Percentiles rank a stretch among this genome's conserved stretches.
Evolutionary conservation across 2,329 filamentous ascomycete genomes (phyloP).

Genomic region (Celoporthe dispersa): DNA sequence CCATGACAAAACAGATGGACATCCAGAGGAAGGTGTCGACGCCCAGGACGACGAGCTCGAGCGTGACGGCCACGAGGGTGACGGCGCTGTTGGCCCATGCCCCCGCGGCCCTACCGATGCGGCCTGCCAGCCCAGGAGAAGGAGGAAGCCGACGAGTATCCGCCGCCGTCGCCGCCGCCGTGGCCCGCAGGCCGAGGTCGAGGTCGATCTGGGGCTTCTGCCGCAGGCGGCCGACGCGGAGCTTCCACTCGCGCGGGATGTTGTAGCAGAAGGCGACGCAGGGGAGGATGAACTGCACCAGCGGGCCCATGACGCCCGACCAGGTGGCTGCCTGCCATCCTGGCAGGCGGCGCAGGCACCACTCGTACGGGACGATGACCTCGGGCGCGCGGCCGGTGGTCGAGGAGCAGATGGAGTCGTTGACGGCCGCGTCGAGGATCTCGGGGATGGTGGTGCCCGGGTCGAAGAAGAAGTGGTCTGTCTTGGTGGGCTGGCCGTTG

Average conservation of each 20-base stretch:
- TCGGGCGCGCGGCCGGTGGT: constrained; percentile 27
- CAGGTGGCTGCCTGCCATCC: constrained; percentile 35
- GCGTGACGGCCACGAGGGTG: neutral
- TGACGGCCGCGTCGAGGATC: neutral
- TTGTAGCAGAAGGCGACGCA: constrained; percentile 37
- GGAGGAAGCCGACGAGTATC: neutral
- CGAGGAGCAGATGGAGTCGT: constrained; percentile 1
- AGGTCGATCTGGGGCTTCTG: neutral
- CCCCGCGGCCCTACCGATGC: neutral
- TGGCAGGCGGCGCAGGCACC: constrained; percentile 30
- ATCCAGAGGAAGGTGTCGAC: constrained; percentile 38
- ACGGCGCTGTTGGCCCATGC: neutral
- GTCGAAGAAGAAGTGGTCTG: constrained; percentile 4
- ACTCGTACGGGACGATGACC: constrained; percentile 32
- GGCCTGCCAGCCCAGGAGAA: neutral
- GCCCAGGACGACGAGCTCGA: constrained; percentile 29
- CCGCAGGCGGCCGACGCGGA: constrained; percentile 31
- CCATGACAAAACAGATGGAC: constrained; percentile 36
- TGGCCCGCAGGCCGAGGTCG: neutral
- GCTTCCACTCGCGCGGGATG: constrained; percentile 35
- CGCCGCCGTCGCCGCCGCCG: too few relatives aligned
- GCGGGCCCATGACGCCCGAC: constrained; percentile 35
- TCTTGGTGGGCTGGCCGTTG: neutral
- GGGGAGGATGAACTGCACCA: constrained; percentile 36
- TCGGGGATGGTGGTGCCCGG: neutral